phyloP scores from a whole-genome alignment of 805 yeast species.

The Crinitomyces ghanaensis region DNA sequence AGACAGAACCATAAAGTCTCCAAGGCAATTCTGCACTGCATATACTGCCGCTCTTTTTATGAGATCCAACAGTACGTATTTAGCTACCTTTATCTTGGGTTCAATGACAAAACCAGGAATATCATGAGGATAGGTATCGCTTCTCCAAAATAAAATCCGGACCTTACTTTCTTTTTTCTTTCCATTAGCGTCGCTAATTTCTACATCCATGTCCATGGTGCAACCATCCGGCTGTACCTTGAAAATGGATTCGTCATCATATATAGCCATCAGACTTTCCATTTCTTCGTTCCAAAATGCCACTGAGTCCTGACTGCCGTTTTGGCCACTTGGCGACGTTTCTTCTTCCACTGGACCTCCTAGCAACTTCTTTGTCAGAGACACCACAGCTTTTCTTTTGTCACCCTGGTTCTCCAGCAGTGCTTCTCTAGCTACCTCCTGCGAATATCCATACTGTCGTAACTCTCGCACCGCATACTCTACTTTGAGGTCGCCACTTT shows the following conservation, averaged over 20 bases:
- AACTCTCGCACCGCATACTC: constrained; percentile 52
- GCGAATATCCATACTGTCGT: constrained; percentile 56
- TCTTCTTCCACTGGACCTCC: neutral
- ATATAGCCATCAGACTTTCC: constrained; percentile 53
- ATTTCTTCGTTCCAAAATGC: constrained; percentile 62
- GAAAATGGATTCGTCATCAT: constrained; percentile 31
- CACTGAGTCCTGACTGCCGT: neutral
- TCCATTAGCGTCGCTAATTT: neutral
- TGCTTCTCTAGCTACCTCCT: constrained; percentile 46
- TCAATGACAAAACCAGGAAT: constrained; percentile 60
- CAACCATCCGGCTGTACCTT: constrained; percentile 7
- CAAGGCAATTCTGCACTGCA: constrained; percentile 33
- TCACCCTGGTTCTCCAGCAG: constrained; percentile 33
- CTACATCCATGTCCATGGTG: constrained; percentile 2
- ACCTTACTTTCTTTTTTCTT: neutral
- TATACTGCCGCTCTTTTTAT: constrained; percentile 21
- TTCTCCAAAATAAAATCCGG: constrained; percentile 29
- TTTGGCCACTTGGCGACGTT: neutral
- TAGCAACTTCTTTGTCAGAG: constrained; percentile 20
- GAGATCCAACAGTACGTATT: constrained; percentile 27
- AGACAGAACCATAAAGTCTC: constrained; percentile 57
- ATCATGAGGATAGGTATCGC: constrained; percentile 47
- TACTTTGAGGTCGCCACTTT: constrained; percentile 37
- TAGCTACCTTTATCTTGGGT: constrained; percentile 23
- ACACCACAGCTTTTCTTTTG: constrained; percentile 41